Base-by-base conservation (phyloP, 768 basidiomycete species). In the Kwoniella dejecticola region DNA sequence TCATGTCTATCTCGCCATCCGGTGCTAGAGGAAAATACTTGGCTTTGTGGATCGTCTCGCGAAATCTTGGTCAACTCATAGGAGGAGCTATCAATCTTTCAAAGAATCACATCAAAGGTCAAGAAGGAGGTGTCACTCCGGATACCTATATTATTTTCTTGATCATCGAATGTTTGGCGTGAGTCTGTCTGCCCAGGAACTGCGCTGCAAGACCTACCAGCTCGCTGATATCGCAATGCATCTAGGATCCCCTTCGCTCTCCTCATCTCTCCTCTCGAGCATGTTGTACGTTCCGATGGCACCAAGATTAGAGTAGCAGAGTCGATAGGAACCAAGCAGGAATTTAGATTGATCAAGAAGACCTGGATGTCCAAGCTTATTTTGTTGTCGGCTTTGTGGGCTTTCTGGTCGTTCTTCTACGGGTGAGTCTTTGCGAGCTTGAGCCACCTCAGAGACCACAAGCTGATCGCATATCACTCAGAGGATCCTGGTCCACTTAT, bases 401-500 rank as follows among this genome's bases (percentile, higher is more conserved):
- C 60, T 36, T 49, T 61, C 52, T 61, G 60, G 60, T 54, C 60
- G 17, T 61, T 61, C 33, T 61, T 61, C 44, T 61, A 61, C 24
- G 45, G 56, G 56, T 57, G 26, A n/a, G 56, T 50, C 4, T 4
- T 7, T 24, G 7, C 23, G 27, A 31, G 7, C 4, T 31, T 13
- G 21, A 8, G 2, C 4, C 21, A 13, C 26, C 23, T 27, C 3
- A 21, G 27, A 50, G 15, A 17, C 30, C 11, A 31, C 15, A 31
- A 19, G 42, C 54, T 56, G 54, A 56, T n/a, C 17, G n/a, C n/a
- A 3, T 27, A 6, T 10, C 29, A 24, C 21, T 19, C 49, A 63
- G 66, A 24, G 71, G 71, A 5, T 57, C 58, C 4, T 70, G 44
- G 57, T 42, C 36, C 6, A 72, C 71, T 30, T 73, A 70, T 40